Base-by-base conservation (phyloP, 1,139 yeast genomes). In the Keqinozyma sinolaborantium region DNA sequence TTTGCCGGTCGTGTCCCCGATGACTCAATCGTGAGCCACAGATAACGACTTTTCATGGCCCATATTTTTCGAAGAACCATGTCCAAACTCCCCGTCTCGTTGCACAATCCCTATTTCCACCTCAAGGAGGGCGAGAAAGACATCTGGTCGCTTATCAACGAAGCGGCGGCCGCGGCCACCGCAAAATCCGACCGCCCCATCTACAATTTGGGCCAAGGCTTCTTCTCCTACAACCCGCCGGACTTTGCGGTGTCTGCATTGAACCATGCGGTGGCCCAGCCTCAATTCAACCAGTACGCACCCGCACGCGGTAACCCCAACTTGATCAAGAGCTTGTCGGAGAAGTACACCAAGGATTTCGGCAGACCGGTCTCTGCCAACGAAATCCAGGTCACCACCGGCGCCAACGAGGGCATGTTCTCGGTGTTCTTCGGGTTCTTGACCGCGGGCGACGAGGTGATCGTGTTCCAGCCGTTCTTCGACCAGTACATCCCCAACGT, bases 401-500 rank as follows among this genome's bases (percentile, higher is more conserved):
- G 98, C 34, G 98, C 98, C 28, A 92, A 92, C 49, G 97, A 92
- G 60, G 98, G 97, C 25, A 84, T 92, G 70, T 72, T 86, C 36
- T 62, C 95, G 2, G 78, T 84, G 4, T 80, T 90, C 53, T 83
- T 88, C 38, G 98, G 94, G 0, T 83, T 88, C 45, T 62, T 92
- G 42, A 75, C 85, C 30, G 77, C 80, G 2, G 97, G 95, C 12
- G 98, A 92, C 52, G 98, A 92, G 58, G 98, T 83, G 13, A 84
- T 92, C 58, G 97, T 92, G n/a, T 85, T 92, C 54, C 95, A 92
- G 58, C 98, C 98, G 2, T 92, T 87, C 56, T 92, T 92, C 53
- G 98, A 92, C 52, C 98, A 92, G 60, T 92, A 92, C 60, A 85
- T 92, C 42, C 79, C 97, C 31, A 92, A 92, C 60, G 83, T 92